Evolutionary conservation across 169 alveolate genomes (phyloP).

Genomic region (Condylostoma magnum): DNA sequence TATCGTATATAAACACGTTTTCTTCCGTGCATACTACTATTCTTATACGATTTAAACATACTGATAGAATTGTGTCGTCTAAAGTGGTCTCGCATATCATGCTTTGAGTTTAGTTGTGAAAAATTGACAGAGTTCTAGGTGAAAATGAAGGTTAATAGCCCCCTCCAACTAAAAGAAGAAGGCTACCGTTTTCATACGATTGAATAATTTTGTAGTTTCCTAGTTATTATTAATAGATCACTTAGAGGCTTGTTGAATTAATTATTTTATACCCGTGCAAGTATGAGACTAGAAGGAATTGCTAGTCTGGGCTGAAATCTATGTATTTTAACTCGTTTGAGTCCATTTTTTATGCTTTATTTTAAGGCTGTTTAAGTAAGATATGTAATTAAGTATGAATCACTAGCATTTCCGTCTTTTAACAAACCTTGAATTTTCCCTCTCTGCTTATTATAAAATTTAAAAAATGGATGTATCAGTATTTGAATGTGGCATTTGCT

Average conservation of each 20-base stretch:
- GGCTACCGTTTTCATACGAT: constrained; percentile 61
- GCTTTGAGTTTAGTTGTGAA: constrained; percentile 39
- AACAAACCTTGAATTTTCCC: no score
- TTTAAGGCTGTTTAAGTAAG: no score
- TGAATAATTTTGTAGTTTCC: constrained; percentile 46
- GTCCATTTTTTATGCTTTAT: no score
- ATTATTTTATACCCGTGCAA: no score
- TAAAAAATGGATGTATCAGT: no score
- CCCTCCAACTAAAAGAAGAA: constrained; percentile 62
- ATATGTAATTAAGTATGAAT: no score
- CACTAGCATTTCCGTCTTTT: no score
- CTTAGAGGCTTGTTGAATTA: no score
- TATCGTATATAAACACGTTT: constrained; percentile 46
- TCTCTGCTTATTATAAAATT: no score
- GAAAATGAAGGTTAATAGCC: constrained; percentile 44
- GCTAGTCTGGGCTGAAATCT: no score
- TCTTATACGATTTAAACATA: constrained; percentile 51
- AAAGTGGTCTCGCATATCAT: constrained; percentile 58
- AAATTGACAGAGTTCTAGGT: constrained; percentile 54
- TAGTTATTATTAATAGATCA: not conserved
- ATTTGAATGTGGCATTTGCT: constrained; percentile 52
- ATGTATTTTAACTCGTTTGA: no score
- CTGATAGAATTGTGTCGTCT: constrained; percentile 42
- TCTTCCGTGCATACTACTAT: constrained; percentile 52
- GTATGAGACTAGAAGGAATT: no score